Conservation (phyloP, 176 grass and related monocot genomes). For the Zoysia japonica region DNA sequence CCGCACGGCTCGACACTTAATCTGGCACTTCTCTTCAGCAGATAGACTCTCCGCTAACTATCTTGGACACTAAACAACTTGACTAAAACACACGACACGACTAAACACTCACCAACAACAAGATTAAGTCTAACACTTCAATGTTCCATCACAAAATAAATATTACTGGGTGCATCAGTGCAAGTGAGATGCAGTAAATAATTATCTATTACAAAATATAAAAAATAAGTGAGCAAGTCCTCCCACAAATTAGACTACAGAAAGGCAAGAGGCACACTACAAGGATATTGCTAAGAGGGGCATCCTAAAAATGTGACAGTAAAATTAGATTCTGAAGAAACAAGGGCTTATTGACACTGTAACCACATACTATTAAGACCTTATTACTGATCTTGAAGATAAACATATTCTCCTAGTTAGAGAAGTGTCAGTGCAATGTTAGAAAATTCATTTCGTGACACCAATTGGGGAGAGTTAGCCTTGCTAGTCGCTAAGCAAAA, state of each 20-base stretch:
- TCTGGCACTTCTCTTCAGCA: too few species aligned
- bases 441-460: background rate
- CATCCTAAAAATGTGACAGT: background rate
- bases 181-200: slow-evolving; percentile 31
- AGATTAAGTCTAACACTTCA: background rate
- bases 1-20: too few species aligned
- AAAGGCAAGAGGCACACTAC: background rate
- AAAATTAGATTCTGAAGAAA: slow-evolving; percentile 10
- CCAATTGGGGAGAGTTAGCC: background rate
- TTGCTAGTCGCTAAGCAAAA: background rate
- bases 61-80: too few species aligned
- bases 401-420: background rate
- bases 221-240: background rate
- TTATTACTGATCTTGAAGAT: slow-evolving; percentile 13
- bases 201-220: background rate
- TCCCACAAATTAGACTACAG: background rate
- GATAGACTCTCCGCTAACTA: too few species aligned
- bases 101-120: too few species aligned
- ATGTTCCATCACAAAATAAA: slow-evolving; percentile 22
- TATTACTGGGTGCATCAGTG: slow-evolving; percentile 20
- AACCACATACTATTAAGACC: background rate
- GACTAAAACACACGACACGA: too few species aligned
- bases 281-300: background rate
- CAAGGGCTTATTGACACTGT: slow-evolving; percentile 3
- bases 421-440: background rate